Evolutionary conservation across 2,329 filamentous ascomycete species (phyloP), one percentile per base, ranked within the genome.

Genomic region (Teratosphaeria epicoccoides): DNA sequence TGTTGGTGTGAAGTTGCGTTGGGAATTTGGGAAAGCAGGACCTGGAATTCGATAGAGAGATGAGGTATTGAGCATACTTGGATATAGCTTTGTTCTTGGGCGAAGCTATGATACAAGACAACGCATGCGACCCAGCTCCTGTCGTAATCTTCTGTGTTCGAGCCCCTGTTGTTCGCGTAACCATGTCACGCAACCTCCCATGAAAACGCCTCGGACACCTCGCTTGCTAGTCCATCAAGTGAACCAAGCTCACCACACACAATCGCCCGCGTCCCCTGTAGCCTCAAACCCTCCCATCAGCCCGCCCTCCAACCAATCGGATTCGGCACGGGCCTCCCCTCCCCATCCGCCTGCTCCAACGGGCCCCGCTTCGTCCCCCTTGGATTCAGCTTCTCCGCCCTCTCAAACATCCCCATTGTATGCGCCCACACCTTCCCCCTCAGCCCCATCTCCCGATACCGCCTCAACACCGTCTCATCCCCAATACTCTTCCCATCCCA

Each of bases 401-500:
- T 58, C 29, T 56, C 58, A 47, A 70, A 66, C 5, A 67, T 61
- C 5, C 61, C 53, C 56, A 64, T 62, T 6, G 67, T 69, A 51
- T 70, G 68, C 28, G 67, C 63, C 67, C 66, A 69, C 2, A 69
- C 60, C 43, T 61, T 63, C 40, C 58, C 52, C 9, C 61, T 61
- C 47, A 68, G 52, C 7, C 59, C 63, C 49, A 61, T 53, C 10
- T 63, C 64, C 23, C 64, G 59, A 51, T 67, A 65, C 48, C 61
- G 63, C 23, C 55, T 51, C 40, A 69, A 52, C 6, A 67, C 55
- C 11, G 51, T 58, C 50, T 63, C 59, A 26, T 68, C 65, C n/a
- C 66, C 67, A 1, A 66, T 61, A 2, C 62, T 45, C 44, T 63
- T 65, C 23, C 66, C 66, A 49, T 71, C 67, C 62, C 66, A 68